These are phyloP conservation scores for Carpinus fangiana DNA, from an alignment of 306 rosid genomes.

Conservation along the genomic window DNA sequence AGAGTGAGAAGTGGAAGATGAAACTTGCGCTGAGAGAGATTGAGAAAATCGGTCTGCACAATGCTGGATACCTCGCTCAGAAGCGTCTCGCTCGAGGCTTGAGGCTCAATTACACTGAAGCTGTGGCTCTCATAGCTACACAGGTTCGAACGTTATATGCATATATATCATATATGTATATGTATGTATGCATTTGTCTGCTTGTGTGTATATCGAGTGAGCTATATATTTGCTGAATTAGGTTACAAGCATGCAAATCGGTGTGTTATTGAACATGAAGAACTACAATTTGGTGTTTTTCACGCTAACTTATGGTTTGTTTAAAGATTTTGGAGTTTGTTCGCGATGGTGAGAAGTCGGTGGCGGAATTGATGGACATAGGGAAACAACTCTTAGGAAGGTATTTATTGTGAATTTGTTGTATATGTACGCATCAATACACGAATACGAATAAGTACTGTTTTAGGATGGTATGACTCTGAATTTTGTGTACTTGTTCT, in stretches of 20 bases:
- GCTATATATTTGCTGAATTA: background rate
- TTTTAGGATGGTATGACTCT: background rate
- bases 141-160: conserved; percentile 46
- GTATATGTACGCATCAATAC: no score
- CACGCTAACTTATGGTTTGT: background rate
- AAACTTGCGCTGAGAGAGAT: conserved; percentile 72
- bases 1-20: conserved; percentile 38
- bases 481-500: background rate
- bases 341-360: conserved; percentile 73
- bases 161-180: no score
- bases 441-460: no score
- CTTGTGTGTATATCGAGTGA: background rate
- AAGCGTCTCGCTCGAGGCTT: conserved; percentile 97
- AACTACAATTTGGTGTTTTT: background rate
- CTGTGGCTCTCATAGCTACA: conserved; percentile 79
- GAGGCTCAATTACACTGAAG: conserved; percentile 72
- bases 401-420: conserved; percentile 32
- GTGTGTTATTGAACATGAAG: background rate
- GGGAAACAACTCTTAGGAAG: conserved; percentile 81
- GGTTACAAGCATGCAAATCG: background rate
- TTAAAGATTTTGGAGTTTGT: conserved; percentile 81
- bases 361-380: conserved; percentile 67
- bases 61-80: conserved; percentile 88
- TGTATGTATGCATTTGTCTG: no score
- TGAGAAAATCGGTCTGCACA: conserved; percentile 66